Base-by-base conservation (phyloP, 2,329 filamentous ascomycete genomes). In the Calycina herbarum region DNA sequence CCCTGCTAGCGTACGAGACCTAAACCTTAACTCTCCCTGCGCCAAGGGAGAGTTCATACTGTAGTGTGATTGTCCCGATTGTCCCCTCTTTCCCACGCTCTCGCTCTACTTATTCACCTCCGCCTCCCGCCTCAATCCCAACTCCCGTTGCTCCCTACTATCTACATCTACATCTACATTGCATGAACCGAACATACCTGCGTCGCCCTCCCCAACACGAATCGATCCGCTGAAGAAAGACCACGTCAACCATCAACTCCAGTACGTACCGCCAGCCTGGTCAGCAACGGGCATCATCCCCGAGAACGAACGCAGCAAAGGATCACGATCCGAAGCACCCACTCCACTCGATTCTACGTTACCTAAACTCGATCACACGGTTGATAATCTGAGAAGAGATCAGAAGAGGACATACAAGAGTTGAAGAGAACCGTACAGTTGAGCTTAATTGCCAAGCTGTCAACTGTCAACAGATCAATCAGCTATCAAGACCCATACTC, bases 351-450 rank as follows among this genome's bases (percentile, higher is more conserved):
- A 40, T 5, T 48, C 45, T 17, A 31, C 27, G 40, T 31, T 31
- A 56, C 51, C 31, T 27, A 29, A 29, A 31, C 20, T 54, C 29
- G n/a, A 51, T 51, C 8, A 51, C n/a, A 4, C 3, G 45, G 45
- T n/a, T 48, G 45, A 20, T 20, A 20, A 20, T 20, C 17, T 3
- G 31, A 33, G 31, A 6, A 51, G n/a, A 51, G 45, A 48, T n/a
- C 8, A 51, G 45, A 29, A 17, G 15, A 57, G 17, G 54, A 35
- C 31, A 42, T 51, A 59, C 67, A 66, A 61, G 69, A 67, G 70
- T 70, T 68, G 69, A 71, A 70, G 67, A 73, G 31, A 33, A 33
- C 20, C 20, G 65, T 67, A 66, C 69, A 71, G 67, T 67, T 64
- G 59, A 66, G 67, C 67, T 63, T 42, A 54, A 64, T 69, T 64